Percentiles rank a stretch among this genome's conserved stretches.
These are phyloP conservation scores for Ustilago tritici DNA, from an alignment of 1,284 basidiomycete genomes.

Conservation along the genomic window DNA sequence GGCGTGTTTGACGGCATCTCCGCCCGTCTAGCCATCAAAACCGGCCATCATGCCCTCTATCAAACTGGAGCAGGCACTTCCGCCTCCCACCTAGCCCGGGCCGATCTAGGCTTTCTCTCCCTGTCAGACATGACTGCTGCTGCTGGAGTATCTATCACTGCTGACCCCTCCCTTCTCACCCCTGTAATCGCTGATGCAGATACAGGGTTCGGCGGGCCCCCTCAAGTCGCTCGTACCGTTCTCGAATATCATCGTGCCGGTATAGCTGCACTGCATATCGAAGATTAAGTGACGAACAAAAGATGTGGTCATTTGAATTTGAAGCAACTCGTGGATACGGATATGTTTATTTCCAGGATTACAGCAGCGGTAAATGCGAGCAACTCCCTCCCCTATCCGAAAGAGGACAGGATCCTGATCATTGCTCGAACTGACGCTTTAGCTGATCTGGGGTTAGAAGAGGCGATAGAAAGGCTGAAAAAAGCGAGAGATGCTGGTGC, in stretches of 20 bases:
- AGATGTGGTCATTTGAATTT: conserved; percentile 84
- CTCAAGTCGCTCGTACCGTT: conserved; percentile 79
- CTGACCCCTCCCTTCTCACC: conserved; percentile 21
- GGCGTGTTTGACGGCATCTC: conserved; percentile 85
- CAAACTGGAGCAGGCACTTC: conserved; percentile 83
- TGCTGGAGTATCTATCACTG: conserved; percentile 37
- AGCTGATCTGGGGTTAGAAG: conserved; percentile 83
- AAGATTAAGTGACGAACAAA: conserved; percentile 84
- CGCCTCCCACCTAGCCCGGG: conserved; percentile 80
- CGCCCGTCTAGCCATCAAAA: conserved; percentile 80
- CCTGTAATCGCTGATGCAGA: conserved; percentile 82
- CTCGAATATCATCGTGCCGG: conserved; percentile 79
- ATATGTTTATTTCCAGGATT: conserved; percentile 81
- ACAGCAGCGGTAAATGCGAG: conserved; percentile 75
- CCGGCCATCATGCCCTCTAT: conserved; percentile 76
- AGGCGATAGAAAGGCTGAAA: conserved; percentile 78
- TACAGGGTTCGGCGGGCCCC: conserved; percentile 83
- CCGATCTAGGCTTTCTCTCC: conserved; percentile 83
- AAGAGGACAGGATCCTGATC: conserved; percentile 79
- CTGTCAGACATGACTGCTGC: conserved; percentile 74
- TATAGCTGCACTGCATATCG: conserved; percentile 82
- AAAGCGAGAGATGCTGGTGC: conserved; percentile 81
- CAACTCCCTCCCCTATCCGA: conserved; percentile 73
- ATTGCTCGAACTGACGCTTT: conserved; percentile 86
- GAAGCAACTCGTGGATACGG: conserved; percentile 81